A percentile compares a stretch with the other conserved stretches of the same genome.
Evolutionary conservation across 495 filamentous ascomycete genomes (phyloP).

Genomic region (Neurospora hispaniola): DNA sequence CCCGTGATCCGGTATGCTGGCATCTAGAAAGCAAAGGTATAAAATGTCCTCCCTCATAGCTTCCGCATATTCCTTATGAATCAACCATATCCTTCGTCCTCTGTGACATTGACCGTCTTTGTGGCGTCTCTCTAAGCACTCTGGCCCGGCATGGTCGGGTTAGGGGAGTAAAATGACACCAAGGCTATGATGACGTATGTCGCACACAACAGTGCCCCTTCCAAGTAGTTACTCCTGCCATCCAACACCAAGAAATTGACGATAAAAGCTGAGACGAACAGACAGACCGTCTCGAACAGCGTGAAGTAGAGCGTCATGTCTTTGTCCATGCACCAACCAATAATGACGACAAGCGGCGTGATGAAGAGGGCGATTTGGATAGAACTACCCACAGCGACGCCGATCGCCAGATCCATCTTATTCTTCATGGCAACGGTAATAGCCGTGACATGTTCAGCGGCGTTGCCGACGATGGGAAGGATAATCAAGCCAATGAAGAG

Average conservation of each 20-base stretch:
- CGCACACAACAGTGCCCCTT: conserved; percentile 71
- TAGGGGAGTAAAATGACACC: conserved; percentile 54
- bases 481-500: conserved; percentile 85
- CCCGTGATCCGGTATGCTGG: not conserved
- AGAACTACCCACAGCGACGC: conserved; percentile 76
- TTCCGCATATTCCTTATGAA: not conserved
- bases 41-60: not conserved
- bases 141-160: conserved; percentile 28
- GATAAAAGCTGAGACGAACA: conserved; percentile 80
- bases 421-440: conserved; percentile 85
- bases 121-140: conserved; percentile 21
- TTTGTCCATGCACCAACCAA: conserved; percentile 77
- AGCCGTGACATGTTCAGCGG: conserved; percentile 85
- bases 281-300: conserved; percentile 76
- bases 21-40: not conserved
- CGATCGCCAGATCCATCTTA: conserved; percentile 93
- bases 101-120: not conserved
- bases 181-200: conserved; percentile 73
- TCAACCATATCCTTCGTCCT: not conserved
- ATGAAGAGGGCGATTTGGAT: conserved; percentile 89
- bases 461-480: conserved; percentile 83
- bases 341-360: conserved; percentile 75
- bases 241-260: conserved; percentile 87
- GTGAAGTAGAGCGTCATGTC: conserved; percentile 88
- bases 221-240: conserved; percentile 79